phyloP scores from a whole-genome alignment of 257 asterid species.

The Solanum stenotomum region DNA sequence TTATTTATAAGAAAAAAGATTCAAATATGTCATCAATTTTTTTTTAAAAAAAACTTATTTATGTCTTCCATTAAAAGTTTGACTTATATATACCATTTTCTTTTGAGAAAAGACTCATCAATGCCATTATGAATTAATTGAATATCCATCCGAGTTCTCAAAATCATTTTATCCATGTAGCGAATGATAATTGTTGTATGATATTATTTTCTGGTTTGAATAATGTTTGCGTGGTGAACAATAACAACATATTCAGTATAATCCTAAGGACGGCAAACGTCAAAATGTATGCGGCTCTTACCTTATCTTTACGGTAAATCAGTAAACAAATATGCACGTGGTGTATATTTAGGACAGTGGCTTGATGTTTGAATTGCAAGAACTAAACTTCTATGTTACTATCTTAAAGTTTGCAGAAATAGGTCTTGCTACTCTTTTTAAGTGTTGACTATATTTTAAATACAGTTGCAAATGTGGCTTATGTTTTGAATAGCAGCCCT shows the following conservation, averaged over 20 bases:
- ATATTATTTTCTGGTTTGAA: not conserved
- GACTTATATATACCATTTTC: no score
- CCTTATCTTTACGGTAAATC: not conserved
- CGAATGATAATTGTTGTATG: no score
- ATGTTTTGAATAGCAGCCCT: not conserved
- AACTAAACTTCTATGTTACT: not conserved
- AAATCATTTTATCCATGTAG: not conserved
- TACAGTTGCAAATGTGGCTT: not conserved
- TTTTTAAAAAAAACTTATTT: no score
- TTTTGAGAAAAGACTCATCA: not conserved
- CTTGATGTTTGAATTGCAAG: not conserved
- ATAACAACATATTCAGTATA: not conserved
- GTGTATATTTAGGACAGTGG: not conserved
- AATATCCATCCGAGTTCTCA: no score
- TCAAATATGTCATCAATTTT: no score
- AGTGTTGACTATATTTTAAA: not conserved
- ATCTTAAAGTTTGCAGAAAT: not conserved
- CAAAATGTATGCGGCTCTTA: no score
- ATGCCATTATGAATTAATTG: no score
- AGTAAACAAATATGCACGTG: not conserved
- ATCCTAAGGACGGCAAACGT: fast-evolving
- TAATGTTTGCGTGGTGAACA: not conserved
- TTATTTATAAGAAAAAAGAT: not conserved
- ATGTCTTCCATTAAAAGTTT: no score
- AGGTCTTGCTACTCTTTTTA: not conserved